These are phyloP conservation scores for Cercospora berteroae DNA, from an alignment of 2,329 filamentous ascomycete genomes.

Conservation along the genomic window DNA sequence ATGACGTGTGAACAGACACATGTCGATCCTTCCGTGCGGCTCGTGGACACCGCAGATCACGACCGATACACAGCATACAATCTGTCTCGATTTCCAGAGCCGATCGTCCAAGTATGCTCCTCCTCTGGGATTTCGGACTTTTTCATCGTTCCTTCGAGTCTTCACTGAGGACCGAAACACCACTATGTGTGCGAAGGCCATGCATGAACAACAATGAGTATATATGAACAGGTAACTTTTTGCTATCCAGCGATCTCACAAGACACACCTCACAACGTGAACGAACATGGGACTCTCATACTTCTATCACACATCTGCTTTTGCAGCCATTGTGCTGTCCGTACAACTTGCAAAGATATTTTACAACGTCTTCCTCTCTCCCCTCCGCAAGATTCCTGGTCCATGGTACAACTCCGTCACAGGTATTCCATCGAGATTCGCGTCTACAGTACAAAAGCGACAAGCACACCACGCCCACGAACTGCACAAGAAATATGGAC, in stretches of 20 bases:
- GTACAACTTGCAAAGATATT: neutral
- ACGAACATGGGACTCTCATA: neutral
- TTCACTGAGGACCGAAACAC: neutral
- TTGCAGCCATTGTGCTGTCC: neutral
- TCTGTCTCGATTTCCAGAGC: neutral
- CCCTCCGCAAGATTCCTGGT: conserved; percentile 15
- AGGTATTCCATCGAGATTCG: conserved; percentile 6
- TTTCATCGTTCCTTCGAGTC: neutral
- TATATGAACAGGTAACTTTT: neutral
- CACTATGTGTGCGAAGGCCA: neutral
- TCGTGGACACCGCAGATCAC: neutral
- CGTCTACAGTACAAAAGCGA: conserved; percentile 4
- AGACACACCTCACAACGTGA: neutral
- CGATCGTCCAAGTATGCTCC: neutral
- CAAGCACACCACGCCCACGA: conserved; percentile 40
- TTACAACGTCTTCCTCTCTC: conserved; percentile 17
- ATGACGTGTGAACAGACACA: too few relatives aligned
- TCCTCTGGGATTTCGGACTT: neutral
- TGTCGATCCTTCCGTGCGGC: neutral
- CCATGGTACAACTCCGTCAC: conserved; percentile 19
- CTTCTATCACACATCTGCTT: neutral
- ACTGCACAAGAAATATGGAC: conserved; percentile 36
- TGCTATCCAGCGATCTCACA: neutral
- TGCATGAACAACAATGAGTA: neutral
- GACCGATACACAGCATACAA: neutral